Evolutionary conservation across 208 protist genomes (phyloP).

Genomic region (Leishmania arabica): DNA sequence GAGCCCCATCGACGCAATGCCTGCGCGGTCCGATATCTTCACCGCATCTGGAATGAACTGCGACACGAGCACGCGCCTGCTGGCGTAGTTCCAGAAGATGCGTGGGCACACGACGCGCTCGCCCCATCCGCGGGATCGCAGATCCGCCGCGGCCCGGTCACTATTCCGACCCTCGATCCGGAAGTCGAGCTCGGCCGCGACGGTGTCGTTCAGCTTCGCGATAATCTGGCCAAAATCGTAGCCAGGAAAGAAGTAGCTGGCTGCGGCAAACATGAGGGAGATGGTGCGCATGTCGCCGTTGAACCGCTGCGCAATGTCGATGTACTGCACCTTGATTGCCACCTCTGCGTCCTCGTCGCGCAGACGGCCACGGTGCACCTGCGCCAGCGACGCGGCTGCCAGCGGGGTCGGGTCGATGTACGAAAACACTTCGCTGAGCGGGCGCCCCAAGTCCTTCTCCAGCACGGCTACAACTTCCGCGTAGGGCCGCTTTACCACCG

Average conservation of each 20-base stretch:
- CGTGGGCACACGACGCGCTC: slow-evolving; percentile 69
- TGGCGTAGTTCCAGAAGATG: slow-evolving; percentile 68
- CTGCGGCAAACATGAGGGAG: slow-evolving; percentile 61
- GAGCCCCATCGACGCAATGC: slow-evolving; percentile 63
- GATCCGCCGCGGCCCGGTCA: slow-evolving; percentile 72
- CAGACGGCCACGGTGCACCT: slow-evolving; percentile 84
- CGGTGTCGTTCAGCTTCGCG: slow-evolving; percentile 85
- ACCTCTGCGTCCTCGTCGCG: slow-evolving; percentile 76
- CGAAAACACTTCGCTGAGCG: slow-evolving; percentile 64
- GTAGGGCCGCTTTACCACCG: slow-evolving; percentile 73
- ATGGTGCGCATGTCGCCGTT: slow-evolving; percentile 91
- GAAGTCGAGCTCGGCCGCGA: slow-evolving; percentile 95
- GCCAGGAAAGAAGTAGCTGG: slow-evolving; percentile 78
- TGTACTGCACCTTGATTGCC: slow-evolving; percentile 96
- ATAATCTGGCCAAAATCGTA: slow-evolving; percentile 90
- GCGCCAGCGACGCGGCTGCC: slow-evolving; percentile 89
- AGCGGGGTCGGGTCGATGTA: slow-evolving; percentile 73
- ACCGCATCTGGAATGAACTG: slow-evolving; percentile 63
- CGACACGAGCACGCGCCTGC: slow-evolving; percentile 73
- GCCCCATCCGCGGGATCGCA: slow-evolving; percentile 74
- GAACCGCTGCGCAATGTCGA: slow-evolving; percentile 86
- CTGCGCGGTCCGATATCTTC: slow-evolving; percentile 77
- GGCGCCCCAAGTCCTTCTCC: slow-evolving; percentile 56
- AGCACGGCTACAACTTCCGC: slow-evolving; percentile 81
- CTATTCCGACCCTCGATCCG: slow-evolving; percentile 91